These are phyloP conservation scores for Colletotrichum paranaense DNA, from an alignment of 2,329 filamentous ascomycete genomes.

Conservation along the genomic window DNA sequence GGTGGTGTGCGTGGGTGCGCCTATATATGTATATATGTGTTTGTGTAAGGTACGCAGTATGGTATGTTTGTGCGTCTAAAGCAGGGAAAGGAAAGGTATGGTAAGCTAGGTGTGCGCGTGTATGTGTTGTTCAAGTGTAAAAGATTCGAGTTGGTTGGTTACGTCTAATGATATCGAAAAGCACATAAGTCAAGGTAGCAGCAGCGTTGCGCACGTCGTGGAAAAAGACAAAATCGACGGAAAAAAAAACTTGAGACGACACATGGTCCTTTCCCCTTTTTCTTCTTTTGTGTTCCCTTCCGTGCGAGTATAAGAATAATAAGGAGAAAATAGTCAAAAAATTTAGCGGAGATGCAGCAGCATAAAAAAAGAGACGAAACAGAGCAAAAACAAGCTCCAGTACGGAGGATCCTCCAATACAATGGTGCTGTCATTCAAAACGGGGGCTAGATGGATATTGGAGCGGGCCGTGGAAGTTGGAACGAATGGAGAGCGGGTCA, in stretches of 20 bases:
- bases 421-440: constrained; percentile 28
- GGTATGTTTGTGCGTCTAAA: background rate
- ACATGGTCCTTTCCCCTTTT: constrained; percentile 6
- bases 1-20: background rate
- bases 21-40: background rate
- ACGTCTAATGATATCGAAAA: constrained; percentile 22
- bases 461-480: constrained; percentile 21
- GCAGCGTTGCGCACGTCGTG: constrained; percentile 7
- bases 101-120: background rate
- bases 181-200: constrained; percentile 16
- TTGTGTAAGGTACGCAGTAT: background rate
- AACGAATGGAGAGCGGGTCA: constrained; percentile 20
- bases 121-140: constrained; percentile 16
- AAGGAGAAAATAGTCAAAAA: constrained; percentile 13
- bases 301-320: background rate
- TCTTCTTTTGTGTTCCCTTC: background rate
- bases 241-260: constrained; percentile 22
- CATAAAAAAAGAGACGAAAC: constrained; percentile 21
- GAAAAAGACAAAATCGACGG: background rate
- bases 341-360: constrained; percentile 7
- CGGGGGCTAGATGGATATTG: constrained; percentile 25
- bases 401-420: constrained; percentile 15
- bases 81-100: no score
- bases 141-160: constrained; percentile 19
- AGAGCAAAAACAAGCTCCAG: constrained; percentile 3